A percentile compares a stretch with the other conserved stretches of the same genome.
Evolutionary conservation across 169 alveolate genomes (phyloP).

Genomic region (Ichthyophthirius multifiliis): DNA sequence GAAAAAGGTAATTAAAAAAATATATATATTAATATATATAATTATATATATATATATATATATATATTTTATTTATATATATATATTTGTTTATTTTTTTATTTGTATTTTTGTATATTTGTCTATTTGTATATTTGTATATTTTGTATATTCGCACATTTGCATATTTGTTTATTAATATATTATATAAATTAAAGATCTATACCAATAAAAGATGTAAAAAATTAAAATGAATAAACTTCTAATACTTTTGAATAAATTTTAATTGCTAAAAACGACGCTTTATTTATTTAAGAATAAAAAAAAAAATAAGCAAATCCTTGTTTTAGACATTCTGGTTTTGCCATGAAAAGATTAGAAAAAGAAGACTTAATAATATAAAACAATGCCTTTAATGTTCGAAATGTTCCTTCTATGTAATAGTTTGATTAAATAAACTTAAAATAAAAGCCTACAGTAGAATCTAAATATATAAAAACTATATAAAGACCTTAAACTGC

Average conservation of each 20-base stretch:
- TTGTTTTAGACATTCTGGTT: constrained; percentile 10
- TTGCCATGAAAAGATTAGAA: background rate
- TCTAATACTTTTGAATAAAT: background rate
- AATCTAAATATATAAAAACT: background rate
- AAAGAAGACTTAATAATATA: background rate
- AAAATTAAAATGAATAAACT: background rate
- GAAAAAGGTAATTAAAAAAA: background rate
- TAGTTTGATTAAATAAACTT: background rate
- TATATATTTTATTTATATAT: background rate
- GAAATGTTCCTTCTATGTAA: background rate
- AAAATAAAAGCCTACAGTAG: background rate
- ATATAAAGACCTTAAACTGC: background rate
- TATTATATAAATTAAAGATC: too few relatives aligned
- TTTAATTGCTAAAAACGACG: background rate
- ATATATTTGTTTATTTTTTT: background rate
- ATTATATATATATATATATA: too few relatives aligned
- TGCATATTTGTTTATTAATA: too few relatives aligned
- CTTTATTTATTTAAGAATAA: background rate
- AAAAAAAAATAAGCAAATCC: background rate
- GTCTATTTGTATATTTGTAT: background rate
- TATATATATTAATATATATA: background rate
- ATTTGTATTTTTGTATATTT: background rate
- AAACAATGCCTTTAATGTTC: background rate
- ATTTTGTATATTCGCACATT: too few relatives aligned
- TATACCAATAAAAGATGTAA: background rate